Conservation (phyloP, 192 early-diverging fungal species). For the Podila minutissima region DNA sequence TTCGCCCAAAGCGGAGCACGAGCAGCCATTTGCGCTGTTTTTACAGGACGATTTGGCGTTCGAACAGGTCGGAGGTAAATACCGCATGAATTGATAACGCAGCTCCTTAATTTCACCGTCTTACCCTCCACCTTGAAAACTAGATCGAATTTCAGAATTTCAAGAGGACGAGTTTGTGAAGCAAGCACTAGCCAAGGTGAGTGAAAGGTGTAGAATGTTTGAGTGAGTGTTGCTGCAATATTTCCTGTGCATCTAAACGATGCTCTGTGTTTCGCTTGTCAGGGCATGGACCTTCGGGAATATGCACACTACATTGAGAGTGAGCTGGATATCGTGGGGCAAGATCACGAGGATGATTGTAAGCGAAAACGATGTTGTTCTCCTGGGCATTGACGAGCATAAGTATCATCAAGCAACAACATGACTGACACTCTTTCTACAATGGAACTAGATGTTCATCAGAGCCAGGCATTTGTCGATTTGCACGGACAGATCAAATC, state of each 20-base stretch:
- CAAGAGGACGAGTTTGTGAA: conserved; percentile 88
- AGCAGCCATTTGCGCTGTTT: conserved; percentile 18
- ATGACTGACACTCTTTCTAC: not conserved
- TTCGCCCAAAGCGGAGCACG: conserved; percentile 28
- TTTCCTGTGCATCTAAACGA: no score
- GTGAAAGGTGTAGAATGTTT: not conserved
- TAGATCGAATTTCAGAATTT: conserved; percentile 76
- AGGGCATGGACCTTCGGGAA: conserved; percentile 88
- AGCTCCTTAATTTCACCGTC: no score
- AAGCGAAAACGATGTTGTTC: conserved; percentile 15
- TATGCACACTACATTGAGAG: conserved; percentile 82
- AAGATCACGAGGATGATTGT: conserved; percentile 77
- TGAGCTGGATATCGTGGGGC: conserved; percentile 76
- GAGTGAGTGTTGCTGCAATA: no score
- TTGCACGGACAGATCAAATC: conserved; percentile 71
- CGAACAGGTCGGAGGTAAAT: conserved; percentile 46
- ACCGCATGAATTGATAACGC: no score
- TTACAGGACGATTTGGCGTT: conserved; percentile 43
- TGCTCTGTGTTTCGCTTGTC: not conserved
- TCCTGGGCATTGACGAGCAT: no score
- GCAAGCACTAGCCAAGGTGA: conserved; percentile 77
- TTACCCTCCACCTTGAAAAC: no score
- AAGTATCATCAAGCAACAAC: no score
- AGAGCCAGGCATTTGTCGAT: conserved; percentile 68
- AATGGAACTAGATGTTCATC: conserved; percentile 59